Evolutionary conservation across 805 yeast species (phyloP).

Genomic region (Metschnikowia santaceciliae): DNA sequence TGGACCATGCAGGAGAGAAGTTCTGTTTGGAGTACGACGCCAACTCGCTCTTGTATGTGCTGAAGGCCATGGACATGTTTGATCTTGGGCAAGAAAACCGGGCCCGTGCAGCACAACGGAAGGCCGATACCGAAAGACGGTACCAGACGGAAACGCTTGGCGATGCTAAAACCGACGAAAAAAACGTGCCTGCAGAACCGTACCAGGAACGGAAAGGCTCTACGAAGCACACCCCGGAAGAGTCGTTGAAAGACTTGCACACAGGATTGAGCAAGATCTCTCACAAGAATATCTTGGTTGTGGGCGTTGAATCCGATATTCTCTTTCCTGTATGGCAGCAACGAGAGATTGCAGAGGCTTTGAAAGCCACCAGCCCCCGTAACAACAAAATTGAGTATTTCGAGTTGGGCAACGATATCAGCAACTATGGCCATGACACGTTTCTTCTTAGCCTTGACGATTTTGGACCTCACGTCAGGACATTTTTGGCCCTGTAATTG

Average conservation of each 20-base stretch:
- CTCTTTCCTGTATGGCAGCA: slow-evolving; percentile 96
- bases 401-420: slow-evolving; percentile 72
- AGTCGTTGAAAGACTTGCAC: slow-evolving; percentile 55
- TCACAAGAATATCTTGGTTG: slow-evolving; percentile 63
- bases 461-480: slow-evolving; percentile 71
- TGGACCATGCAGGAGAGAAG: slow-evolving; percentile 94
- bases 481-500: slow-evolving; percentile 45
- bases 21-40: slow-evolving; percentile 90
- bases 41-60: slow-evolving; percentile 79
- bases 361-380: slow-evolving; percentile 29
- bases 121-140: slow-evolving; percentile 34
- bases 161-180: slow-evolving; percentile 5
- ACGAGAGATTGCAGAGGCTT: slow-evolving; percentile 64
- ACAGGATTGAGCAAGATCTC: slow-evolving; percentile 63
- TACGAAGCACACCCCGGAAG: slow-evolving; percentile 48
- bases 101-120: slow-evolving; percentile 37
- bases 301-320: slow-evolving; percentile 92
- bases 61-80: slow-evolving; percentile 93
- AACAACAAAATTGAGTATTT: slow-evolving; percentile 49
- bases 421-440: slow-evolving; percentile 89
- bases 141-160: slow-evolving; percentile 6
- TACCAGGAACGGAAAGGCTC: slow-evolving; percentile 49
- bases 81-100: slow-evolving; percentile 61
- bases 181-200: slow-evolving; percentile 45
- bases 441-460: slow-evolving; percentile 75